Evolutionary conservation across 1,284 basidiomycete genomes (phyloP), one percentile per base, ranked within the genome.

Genomic region (Kwoniella shivajii): DNA sequence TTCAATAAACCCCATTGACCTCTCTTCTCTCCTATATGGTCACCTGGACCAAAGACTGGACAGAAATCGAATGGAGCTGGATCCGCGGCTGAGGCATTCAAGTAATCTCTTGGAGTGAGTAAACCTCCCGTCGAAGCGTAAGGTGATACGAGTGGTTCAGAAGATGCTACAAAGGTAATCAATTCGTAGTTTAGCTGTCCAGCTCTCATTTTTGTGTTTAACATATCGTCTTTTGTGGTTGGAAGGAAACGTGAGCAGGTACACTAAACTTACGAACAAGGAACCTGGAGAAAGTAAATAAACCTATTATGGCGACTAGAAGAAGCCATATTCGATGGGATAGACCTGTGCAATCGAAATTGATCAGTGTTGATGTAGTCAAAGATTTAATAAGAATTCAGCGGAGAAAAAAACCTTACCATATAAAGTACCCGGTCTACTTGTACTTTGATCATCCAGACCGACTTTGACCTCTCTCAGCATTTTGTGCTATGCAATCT

Each of bases 61-160:
- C 93, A 97, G 76, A 97, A 97, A 0, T 82, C 80, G 75, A 97
- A 97, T 0, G 93, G 92, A 58, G 85, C 86, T 7, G 84, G 81
- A 50, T 86, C 84, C 22, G 71, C 79, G 67, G 48, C 60, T 20
- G 78, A 79, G 42, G 76, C 75, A 63, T 81, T 81, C 53, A 80
- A 67, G 60, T 80, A 80, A 60, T 80, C 77, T 39, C 72, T 63
- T 7, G 78, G 73, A 5, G 72, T 72, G 24, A 80, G 64, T 18
- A 63, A 37, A 16, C 34, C 36, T 4, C 48, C 54, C 11, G 60
- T 50, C 16, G 66, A 50, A 14, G 63, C 39, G 43, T 68, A 65
- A 24, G 59, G 59, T 18, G 41, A 54, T 3, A 54, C 57, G 13
- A 57, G n/a, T 7, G 56, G 54, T 33, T 66, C 59, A 37, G 66